Conservation (phyloP, 2,329 filamentous ascomycete species). For the Phaeosphaeria sp. region DNA sequence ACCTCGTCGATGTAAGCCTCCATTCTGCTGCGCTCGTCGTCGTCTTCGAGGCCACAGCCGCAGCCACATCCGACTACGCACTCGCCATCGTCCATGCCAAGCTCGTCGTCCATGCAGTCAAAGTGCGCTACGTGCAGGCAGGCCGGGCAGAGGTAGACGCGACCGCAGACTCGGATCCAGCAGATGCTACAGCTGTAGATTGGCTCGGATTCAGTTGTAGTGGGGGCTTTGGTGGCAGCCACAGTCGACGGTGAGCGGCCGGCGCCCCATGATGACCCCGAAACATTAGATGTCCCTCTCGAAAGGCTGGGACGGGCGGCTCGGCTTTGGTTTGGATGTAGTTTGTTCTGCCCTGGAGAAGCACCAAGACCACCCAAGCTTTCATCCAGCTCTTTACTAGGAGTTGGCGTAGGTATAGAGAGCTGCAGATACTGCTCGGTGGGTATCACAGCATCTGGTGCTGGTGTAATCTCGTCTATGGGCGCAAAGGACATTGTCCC, state of each 20-base stretch:
- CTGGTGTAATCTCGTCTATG: slow-evolving; percentile 19
- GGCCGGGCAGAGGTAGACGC: slow-evolving; percentile 44
- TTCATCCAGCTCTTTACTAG: slow-evolving; percentile 27
- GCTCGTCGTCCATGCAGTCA: slow-evolving; percentile 40
- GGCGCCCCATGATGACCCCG: slow-evolving; percentile 27
- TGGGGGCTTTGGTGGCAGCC: slow-evolving; percentile 13
- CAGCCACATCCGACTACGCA: slow-evolving; percentile 42
- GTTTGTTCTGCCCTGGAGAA: slow-evolving; percentile 19
- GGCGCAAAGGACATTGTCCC: slow-evolving; percentile 22
- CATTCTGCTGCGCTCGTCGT: slow-evolving; percentile 33
- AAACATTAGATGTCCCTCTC: slow-evolving; percentile 36
- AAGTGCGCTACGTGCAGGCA: slow-evolving; percentile 49
- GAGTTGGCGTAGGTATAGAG: slow-evolving; percentile 33
- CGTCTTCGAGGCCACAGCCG: slow-evolving; percentile 36
- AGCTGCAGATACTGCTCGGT: slow-evolving; percentile 41
- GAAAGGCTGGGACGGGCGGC: slow-evolving; percentile 31
- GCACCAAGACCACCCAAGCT: slow-evolving; percentile 22
- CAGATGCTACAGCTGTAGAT: slow-evolving; percentile 47
- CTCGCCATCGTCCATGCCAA: slow-evolving; percentile 33
- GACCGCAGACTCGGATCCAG: slow-evolving; percentile 46
- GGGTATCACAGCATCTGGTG: slow-evolving; percentile 22
- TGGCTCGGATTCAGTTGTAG: slow-evolving; percentile 21
- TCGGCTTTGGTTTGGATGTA: slow-evolving; percentile 21
- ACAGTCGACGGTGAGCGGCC: slow-evolving; percentile 14
- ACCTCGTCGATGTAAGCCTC: slow-evolving; percentile 39